phyloP scores from a whole-genome alignment of 768 basidiomycete species.

The Agrocybe chaxingu region DNA sequence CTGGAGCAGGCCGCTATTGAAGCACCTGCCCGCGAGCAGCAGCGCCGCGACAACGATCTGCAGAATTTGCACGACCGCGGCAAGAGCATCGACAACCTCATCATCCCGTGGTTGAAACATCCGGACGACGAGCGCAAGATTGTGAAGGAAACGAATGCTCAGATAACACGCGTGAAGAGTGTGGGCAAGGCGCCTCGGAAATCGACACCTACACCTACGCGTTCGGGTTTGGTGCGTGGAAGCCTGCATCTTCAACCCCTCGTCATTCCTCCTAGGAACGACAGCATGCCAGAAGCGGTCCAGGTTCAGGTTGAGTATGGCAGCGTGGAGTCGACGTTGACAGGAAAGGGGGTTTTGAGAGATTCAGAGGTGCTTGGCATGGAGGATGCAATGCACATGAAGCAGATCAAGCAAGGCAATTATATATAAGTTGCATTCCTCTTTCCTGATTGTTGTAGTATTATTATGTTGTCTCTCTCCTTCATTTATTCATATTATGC shows the following conservation, averaged over 20 bases:
- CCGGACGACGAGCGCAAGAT: conserved; percentile 1
- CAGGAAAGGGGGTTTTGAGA: conserved; percentile 19
- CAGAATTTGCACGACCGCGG: conserved; percentile 21
- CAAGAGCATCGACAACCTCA: conserved; percentile 17
- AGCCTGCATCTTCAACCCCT: conserved; percentile 33
- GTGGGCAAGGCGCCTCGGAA: conserved; percentile 35
- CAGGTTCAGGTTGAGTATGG: conserved; percentile 21
- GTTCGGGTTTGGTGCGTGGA: conserved; percentile 16
- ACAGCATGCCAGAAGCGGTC: conserved; percentile 20
- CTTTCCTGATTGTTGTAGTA: background rate
- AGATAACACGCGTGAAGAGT: conserved; percentile 31
- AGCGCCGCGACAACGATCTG: conserved; percentile 10
- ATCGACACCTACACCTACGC: conserved; percentile 30
- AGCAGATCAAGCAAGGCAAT: conserved; percentile 5
- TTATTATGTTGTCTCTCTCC: background rate
- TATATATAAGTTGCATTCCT: conserved; percentile 1
- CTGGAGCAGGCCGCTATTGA: conserved; percentile 3
- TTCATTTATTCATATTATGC: background rate
- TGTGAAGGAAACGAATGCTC: conserved; percentile 2
- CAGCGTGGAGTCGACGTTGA: conserved; percentile 15
- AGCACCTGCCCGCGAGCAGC: background rate
- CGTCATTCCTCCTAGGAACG: conserved; percentile 24
- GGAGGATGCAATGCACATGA: conserved; percentile 18
- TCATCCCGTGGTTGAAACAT: conserved; percentile 14
- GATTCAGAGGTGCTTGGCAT: conserved; percentile 32